These are phyloP conservation scores for Corrigiola litoralis DNA, from an alignment of 179 eudicot genomes.

Conservation along the genomic window DNA sequence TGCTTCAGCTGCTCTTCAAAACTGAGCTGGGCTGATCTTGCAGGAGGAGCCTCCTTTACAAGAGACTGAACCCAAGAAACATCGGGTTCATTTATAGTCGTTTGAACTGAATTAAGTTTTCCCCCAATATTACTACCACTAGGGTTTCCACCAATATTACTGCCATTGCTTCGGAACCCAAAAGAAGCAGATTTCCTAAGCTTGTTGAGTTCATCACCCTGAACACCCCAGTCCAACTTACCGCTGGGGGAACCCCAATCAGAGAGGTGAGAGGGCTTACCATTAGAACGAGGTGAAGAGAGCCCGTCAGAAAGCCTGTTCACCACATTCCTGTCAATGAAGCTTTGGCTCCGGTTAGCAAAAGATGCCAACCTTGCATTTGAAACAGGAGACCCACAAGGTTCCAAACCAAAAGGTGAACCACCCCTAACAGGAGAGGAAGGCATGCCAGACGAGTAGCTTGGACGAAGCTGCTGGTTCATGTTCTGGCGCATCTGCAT, in stretches of 20 bases:
- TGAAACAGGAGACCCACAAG: conserved; percentile 34
- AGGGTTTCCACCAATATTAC: conserved; percentile 5
- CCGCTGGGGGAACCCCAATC: conserved; percentile 73
- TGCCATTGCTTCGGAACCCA: conserved; percentile 45
- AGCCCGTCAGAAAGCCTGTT: conserved; percentile 32
- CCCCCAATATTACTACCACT: conserved; percentile 20
- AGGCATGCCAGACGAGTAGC: conserved; percentile 49
- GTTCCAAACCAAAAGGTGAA: conserved; percentile 46
- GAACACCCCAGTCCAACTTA: conserved; percentile 58
- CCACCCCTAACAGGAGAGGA: conserved; percentile 57
- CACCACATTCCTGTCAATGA: conserved; percentile 45
- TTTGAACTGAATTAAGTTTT: conserved; percentile 6
- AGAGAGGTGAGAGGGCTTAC: conserved; percentile 33
- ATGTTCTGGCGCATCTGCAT: conserved; percentile 51
- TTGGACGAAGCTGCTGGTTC: conserved; percentile 53
- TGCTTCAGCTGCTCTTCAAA: conserved; percentile 39
- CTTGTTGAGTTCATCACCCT: conserved; percentile 52
- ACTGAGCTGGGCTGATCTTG: conserved; percentile 27
- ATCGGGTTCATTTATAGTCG: conserved; percentile 35
- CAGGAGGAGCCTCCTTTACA: conserved; percentile 42
- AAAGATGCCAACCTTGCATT: conserved; percentile 63
- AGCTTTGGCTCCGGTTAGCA: conserved; percentile 82
- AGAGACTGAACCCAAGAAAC: conserved; percentile 60
- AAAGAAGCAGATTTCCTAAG: conserved; percentile 62
- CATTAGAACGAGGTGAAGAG: conserved; percentile 28